Conservation (phyloP, 2,329 filamentous ascomycete genomes). For the Curvularia hawaiiensis region DNA sequence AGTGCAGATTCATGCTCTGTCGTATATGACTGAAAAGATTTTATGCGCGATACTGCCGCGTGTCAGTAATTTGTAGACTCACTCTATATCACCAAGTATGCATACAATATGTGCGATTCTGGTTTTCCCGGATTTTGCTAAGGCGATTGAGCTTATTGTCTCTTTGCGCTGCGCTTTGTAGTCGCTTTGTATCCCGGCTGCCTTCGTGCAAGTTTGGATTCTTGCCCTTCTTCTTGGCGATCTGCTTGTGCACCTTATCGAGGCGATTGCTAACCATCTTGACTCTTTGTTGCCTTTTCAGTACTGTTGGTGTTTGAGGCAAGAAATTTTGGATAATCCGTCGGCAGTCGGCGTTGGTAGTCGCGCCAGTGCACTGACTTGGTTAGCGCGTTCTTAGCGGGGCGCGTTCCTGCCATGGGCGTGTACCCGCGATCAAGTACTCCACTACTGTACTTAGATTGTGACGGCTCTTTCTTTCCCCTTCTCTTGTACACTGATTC, state of each 20-base stretch:
- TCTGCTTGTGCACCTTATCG: slow-evolving; percentile 85
- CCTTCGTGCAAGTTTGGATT: slow-evolving; percentile 82
- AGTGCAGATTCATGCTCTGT: slow-evolving; percentile 55
- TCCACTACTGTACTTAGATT: slow-evolving; percentile 23
- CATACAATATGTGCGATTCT: slow-evolving; percentile 75
- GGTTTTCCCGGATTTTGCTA: slow-evolving; percentile 70
- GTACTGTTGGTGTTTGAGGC: slow-evolving; percentile 9
- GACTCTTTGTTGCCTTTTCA: slow-evolving; percentile 12
- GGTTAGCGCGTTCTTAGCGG: slow-evolving; percentile 20
- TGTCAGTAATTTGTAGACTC: slow-evolving; percentile 6
- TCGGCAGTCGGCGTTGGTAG: slow-evolving; percentile 15
- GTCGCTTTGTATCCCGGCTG: slow-evolving; percentile 81
- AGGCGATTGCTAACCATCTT: slow-evolving; percentile 62
- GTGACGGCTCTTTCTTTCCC: slow-evolving; percentile 11
- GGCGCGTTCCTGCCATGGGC: slow-evolving; percentile 26
- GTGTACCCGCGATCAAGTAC: slow-evolving; percentile 26
- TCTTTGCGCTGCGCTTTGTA: slow-evolving; percentile 78
- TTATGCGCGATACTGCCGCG: slow-evolving; percentile 65
- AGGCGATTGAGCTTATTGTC: slow-evolving; percentile 82
- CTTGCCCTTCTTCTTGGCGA: slow-evolving; percentile 82
- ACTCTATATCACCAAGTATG: not conserved
- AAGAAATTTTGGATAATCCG: slow-evolving; percentile 35
- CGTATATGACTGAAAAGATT: slow-evolving; percentile 73
- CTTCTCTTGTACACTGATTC: slow-evolving; percentile 3
- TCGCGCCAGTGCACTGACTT: slow-evolving; percentile 17